These are phyloP conservation scores for Solanum dulcamara DNA, from an alignment of 257 asterid genomes.

Conservation along the genomic window DNA sequence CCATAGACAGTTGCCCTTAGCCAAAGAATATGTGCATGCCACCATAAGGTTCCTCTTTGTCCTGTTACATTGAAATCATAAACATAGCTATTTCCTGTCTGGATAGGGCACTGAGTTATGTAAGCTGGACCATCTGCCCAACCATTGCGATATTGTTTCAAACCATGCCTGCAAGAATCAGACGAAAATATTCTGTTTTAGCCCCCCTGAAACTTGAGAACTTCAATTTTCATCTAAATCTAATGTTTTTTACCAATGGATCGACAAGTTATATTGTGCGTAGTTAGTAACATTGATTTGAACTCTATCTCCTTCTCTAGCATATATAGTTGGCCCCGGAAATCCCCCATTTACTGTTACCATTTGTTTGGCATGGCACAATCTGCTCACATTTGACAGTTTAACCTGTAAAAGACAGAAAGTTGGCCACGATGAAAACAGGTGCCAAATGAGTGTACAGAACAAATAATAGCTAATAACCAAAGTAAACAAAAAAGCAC, in stretches of 20 bases:
- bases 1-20: slow-evolving; percentile 66
- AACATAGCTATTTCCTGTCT: slow-evolving; percentile 43
- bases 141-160: slow-evolving; percentile 48
- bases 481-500: neutral
- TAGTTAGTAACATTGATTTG: slow-evolving; percentile 47
- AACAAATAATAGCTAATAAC: neutral
- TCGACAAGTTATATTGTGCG: slow-evolving; percentile 62
- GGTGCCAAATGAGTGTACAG: neutral
- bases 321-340: slow-evolving; percentile 32
- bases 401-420: slow-evolving; percentile 25
- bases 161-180: slow-evolving; percentile 41
- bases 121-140: slow-evolving; percentile 54
- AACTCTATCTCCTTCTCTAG: slow-evolving; percentile 45
- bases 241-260: slow-evolving; percentile 36
- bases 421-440: neutral
- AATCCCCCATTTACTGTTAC: slow-evolving; percentile 54
- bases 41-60: slow-evolving; percentile 41
- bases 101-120: slow-evolving; percentile 56
- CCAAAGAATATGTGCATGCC: slow-evolving; percentile 57
- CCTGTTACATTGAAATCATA: slow-evolving; percentile 28
- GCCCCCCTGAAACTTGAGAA: neutral
- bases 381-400: slow-evolving; percentile 52
- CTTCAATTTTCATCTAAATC: neutral
- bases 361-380: slow-evolving; percentile 54
- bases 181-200: neutral